Conservation (phyloP, 1,139 yeast genomes). For the Diutina catenulata region DNA sequence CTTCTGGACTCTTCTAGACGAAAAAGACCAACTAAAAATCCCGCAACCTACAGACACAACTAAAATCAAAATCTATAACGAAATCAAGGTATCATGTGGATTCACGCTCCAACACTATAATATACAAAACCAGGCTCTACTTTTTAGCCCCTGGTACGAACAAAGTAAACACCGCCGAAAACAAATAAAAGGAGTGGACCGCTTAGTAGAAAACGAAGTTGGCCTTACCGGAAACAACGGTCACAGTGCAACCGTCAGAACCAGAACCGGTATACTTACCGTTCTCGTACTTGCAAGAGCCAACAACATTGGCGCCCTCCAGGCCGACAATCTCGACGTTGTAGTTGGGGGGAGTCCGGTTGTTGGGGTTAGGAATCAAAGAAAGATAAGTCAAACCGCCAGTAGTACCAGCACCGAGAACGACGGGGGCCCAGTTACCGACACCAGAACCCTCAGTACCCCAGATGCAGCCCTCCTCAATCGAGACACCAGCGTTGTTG, state of each 20-base stretch:
- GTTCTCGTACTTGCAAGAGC: constrained; percentile 69
- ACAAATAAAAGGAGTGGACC: not conserved
- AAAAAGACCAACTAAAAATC: too few relatives aligned
- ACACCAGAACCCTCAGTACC: constrained; percentile 67
- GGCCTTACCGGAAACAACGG: constrained; percentile 77
- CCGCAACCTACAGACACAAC: too few relatives aligned
- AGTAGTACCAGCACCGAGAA: constrained; percentile 84
- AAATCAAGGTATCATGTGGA: constrained; percentile 3
- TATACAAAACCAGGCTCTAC: not conserved
- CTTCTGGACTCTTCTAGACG: too few relatives aligned
- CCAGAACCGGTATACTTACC: constrained; percentile 66
- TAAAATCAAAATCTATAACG: too few relatives aligned
- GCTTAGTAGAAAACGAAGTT: constrained; percentile 47
- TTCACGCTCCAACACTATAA: constrained; percentile 3
- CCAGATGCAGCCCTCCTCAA: constrained; percentile 90
- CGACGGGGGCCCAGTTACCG: constrained; percentile 98
- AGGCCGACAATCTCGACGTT: constrained; percentile 66
- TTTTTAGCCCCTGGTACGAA: too few relatives aligned
- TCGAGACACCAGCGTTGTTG: constrained; percentile 87
- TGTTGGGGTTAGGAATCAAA: constrained; percentile 92
- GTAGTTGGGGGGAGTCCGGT: constrained; percentile 63
- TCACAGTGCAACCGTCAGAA: constrained; percentile 83
- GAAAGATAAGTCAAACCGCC: constrained; percentile 77
- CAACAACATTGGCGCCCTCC: constrained; percentile 49
- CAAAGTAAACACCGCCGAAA: not conserved